Percentiles rank a stretch among this genome's conserved stretches.
phyloP scores from a whole-genome alignment of 2,329 filamentous ascomycete genomes.

The Neofusicoccum ribis region DNA sequence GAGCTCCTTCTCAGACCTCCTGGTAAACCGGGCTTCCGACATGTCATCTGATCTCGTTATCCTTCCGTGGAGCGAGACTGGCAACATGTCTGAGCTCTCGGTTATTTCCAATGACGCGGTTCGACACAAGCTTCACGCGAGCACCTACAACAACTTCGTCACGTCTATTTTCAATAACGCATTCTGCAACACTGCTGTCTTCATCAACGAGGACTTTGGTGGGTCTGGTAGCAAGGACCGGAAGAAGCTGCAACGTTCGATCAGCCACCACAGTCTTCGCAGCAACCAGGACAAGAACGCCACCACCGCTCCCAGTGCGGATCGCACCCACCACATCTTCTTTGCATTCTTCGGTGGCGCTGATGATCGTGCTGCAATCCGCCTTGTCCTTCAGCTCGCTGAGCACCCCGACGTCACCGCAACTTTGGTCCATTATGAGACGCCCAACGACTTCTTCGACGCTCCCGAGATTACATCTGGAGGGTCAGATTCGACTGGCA shows the following conservation, averaged over 20 bases:
- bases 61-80: slow-evolving; percentile 87
- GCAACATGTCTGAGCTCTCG: slow-evolving; percentile 68
- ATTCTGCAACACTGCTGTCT: slow-evolving; percentile 70
- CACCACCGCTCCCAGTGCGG: slow-evolving; percentile 56
- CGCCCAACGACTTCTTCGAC: slow-evolving; percentile 15
- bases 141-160: slow-evolving; percentile 73
- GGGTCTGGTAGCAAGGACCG: slow-evolving; percentile 40
- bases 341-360: slow-evolving; percentile 81
- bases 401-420: slow-evolving; percentile 77
- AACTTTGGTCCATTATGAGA: slow-evolving; percentile 66
- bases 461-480: slow-evolving; percentile 18
- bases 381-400: slow-evolving; percentile 80
- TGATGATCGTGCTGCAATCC: slow-evolving; percentile 78
- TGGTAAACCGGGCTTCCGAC: slow-evolving; percentile 61
- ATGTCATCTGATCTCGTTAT: slow-evolving; percentile 68
- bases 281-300: slow-evolving; percentile 57
- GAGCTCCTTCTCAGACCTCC: slow-evolving; percentile 73
- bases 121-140: slow-evolving; percentile 60
- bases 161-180: slow-evolving; percentile 63
- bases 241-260: background rate
- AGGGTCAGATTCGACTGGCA: slow-evolving; percentile 13
- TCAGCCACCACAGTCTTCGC: slow-evolving; percentile 43
- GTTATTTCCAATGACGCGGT: slow-evolving; percentile 50
- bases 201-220: slow-evolving; percentile 72
- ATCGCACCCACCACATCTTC: slow-evolving; percentile 80